Evolutionary conservation across 2,329 filamentous ascomycete genomes (phyloP).

Genomic region (Penicillium decumbens): DNA sequence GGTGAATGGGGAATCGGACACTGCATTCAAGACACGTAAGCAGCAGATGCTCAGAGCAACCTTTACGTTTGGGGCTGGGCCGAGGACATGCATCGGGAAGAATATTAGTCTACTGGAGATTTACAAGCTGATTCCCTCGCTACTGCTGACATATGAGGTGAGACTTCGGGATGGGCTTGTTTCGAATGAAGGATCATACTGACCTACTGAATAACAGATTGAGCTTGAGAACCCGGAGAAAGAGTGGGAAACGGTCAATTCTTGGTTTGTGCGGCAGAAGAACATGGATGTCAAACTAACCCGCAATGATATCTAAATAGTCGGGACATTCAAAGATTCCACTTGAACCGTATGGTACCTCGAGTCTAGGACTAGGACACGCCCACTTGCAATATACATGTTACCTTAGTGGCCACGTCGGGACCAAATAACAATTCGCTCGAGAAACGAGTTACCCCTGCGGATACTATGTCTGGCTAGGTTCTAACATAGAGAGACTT

Average conservation of each 20-base stretch:
- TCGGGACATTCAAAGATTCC: background rate
- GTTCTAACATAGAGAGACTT: background rate
- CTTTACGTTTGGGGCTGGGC: conserved; percentile 50
- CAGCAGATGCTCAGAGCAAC: conserved; percentile 21
- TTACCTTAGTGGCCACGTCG: too few relatives aligned
- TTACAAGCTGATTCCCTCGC: conserved; percentile 55
- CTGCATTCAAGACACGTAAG: conserved; percentile 11
- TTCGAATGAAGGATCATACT: background rate
- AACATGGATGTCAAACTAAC: conserved; percentile 30
- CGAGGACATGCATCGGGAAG: conserved; percentile 53
- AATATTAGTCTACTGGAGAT: conserved; percentile 55
- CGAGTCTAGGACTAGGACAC: too few relatives aligned
- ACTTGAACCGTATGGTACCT: too few relatives aligned
- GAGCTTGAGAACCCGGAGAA: conserved; percentile 12
- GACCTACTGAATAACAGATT: conserved; percentile 9
- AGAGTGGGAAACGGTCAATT: conserved; percentile 37
- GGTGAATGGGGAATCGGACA: conserved; percentile 11
- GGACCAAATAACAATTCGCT: too few relatives aligned
- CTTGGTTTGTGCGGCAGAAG: conserved; percentile 49
- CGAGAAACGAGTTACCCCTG: too few relatives aligned
- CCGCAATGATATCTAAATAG: background rate
- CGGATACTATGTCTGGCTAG: background rate
- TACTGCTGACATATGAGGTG: conserved; percentile 35
- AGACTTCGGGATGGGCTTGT: background rate
- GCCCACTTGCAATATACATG: too few relatives aligned